Base-by-base conservation (phyloP, 2,329 filamentous ascomycete genomes). In the Chrysoporthe puriensis region DNA sequence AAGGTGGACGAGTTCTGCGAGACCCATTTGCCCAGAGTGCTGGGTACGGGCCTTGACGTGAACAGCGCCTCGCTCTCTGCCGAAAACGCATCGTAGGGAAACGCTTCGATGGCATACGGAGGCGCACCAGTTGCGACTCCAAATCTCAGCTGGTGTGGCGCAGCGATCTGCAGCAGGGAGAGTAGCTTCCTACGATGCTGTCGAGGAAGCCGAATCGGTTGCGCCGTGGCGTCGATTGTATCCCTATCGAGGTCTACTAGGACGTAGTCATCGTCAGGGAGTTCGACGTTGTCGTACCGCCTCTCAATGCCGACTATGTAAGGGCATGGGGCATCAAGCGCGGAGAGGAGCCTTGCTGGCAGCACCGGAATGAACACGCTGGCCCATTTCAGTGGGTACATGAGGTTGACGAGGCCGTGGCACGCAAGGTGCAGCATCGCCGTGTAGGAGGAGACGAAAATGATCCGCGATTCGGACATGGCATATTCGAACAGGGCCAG, bases 221-320 rank as follows among this genome's bases (percentile, higher is more conserved):
- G 87, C 6, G 88, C 84, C 1, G 93, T 96, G 61, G 93, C 91
- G 76, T 97, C 93, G 69, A 99, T 94, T 18, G 90, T 90, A 78
- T 99, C 92, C 77, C 91, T 89, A 78, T 99, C 96, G 63, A 99
- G 83, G 78, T 99, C 96, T 46, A 98, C 94, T 18, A 98, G 84
- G 21, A 98, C 94, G 77, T 95, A 98, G 76, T 98, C 96, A 74
- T 98, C 96, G 7, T 97, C 93, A 0, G 96, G 96, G 54, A 98
- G 86, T 73, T 94, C 90, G 59, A 94, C 87, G 67, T 88, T 88
- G 73, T 96, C 93, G 76, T 98, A 98, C 67, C 94, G 89, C 72
- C 94, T 88, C 80, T 99, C 96, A 67, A 99, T 93, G 61, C 96
- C 96, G 56, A 98, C 93, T 72, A 99, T 97, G 74, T 98, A 99